A percentile compares a stretch with the other conserved stretches of the same genome.
phyloP scores from a whole-genome alignment of 2,329 filamentous ascomycete genomes.

The Paecilomyces fulvus region DNA sequence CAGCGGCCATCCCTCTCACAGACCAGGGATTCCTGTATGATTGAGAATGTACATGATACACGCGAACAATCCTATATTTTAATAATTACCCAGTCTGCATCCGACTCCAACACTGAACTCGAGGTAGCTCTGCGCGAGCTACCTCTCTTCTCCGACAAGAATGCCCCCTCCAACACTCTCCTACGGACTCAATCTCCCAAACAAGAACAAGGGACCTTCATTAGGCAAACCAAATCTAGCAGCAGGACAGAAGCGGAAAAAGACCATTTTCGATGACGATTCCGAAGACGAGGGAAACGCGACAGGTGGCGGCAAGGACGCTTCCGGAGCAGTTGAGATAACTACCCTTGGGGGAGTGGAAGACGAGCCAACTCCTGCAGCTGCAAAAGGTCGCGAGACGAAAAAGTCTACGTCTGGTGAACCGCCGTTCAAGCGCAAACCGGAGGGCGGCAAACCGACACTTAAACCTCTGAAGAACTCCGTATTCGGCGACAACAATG shows the following conservation, averaged over 20 bases:
- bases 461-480: conserved; percentile 26
- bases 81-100: too few relatives aligned
- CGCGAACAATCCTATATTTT: too few relatives aligned
- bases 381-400: conserved; percentile 10
- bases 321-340: conserved; percentile 21
- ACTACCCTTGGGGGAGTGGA: conserved; percentile 31
- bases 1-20: too few relatives aligned
- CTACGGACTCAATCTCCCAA: conserved; percentile 36
- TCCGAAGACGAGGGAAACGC: conserved; percentile 28
- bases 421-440: conserved; percentile 27
- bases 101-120: too few relatives aligned
- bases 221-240: conserved; percentile 19
- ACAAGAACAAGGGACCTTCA: conserved; percentile 20
- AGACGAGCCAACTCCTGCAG: conserved; percentile 9
- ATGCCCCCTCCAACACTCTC: conserved; percentile 28
- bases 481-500: conserved; percentile 30
- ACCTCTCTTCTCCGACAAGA: neutral
- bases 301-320: conserved; percentile 9
- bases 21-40: too few relatives aligned
- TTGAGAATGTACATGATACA: too few relatives aligned
- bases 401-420: conserved; percentile 3
- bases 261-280: conserved; percentile 37
- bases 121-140: too few relatives aligned
- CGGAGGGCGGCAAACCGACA: conserved; percentile 20
- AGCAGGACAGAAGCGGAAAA: conserved; percentile 40